A percentile compares a stretch with the other conserved stretches of the same genome.
Conservation (phyloP, 2,329 filamentous ascomycete genomes). For the Curvularia sp. region DNA sequence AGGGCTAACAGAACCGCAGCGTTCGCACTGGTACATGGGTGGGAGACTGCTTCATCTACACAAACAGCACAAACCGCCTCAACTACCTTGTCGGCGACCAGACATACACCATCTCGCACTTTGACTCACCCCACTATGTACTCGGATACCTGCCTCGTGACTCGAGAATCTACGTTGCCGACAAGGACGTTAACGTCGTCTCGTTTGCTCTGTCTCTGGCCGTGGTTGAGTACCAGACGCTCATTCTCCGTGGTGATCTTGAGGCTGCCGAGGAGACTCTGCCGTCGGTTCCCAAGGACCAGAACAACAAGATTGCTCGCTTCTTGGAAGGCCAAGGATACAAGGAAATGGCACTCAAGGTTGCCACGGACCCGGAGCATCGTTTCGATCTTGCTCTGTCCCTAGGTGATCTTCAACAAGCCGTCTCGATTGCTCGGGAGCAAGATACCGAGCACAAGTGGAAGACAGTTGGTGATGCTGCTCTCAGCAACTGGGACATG, state of each 20-base stretch:
- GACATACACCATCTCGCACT: slow-evolving; percentile 96
- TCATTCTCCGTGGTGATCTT: slow-evolving; percentile 92
- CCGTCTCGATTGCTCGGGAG: slow-evolving; percentile 80
- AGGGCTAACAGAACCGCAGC: slow-evolving; percentile 52
- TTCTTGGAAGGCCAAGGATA: slow-evolving; percentile 97
- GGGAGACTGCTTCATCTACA: slow-evolving; percentile 98
- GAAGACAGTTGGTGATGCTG: slow-evolving; percentile 95
- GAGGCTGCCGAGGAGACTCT: slow-evolving; percentile 88
- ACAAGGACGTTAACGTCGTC: slow-evolving; percentile 92
- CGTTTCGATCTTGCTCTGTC: slow-evolving; percentile 91
- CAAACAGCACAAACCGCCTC: slow-evolving; percentile 92
- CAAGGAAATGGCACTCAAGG: slow-evolving; percentile 92
- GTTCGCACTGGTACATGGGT: slow-evolving; percentile 97
- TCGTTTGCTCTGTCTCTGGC: slow-evolving; percentile 90
- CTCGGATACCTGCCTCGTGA: slow-evolving; percentile 95
- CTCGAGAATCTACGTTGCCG: slow-evolving; percentile 90
- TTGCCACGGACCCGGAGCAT: slow-evolving; percentile 93
- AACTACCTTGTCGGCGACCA: slow-evolving; percentile 99
- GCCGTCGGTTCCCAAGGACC: slow-evolving; percentile 81
- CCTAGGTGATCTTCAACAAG: slow-evolving; percentile 83
- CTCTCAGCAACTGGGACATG: slow-evolving; percentile 85
- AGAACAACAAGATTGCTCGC: slow-evolving; percentile 96
- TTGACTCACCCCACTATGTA: slow-evolving; percentile 93
- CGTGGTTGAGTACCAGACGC: slow-evolving; percentile 95
- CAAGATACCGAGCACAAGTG: slow-evolving; percentile 95